Percentiles rank a stretch among this genome's conserved stretches.
Conservation (phyloP, 192 early-diverging fungal species). For the Martensiomyces pterosporus region DNA sequence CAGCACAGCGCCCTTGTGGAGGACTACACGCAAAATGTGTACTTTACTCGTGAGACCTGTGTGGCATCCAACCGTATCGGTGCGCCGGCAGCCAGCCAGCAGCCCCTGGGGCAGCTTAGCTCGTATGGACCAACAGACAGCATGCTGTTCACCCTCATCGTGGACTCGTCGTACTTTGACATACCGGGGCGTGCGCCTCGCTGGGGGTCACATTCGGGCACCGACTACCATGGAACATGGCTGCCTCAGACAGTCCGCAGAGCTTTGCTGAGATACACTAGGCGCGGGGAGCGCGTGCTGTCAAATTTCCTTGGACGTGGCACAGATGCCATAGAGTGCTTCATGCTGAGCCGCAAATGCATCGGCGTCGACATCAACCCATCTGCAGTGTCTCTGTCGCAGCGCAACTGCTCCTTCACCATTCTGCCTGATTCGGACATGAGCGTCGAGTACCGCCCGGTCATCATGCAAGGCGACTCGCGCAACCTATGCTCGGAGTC, state of each 20-base stretch:
- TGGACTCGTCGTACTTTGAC: conserved; percentile 85
- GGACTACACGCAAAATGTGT: conserved; percentile 42
- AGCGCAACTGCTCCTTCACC: conserved; percentile 82
- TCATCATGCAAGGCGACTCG: conserved; percentile 79
- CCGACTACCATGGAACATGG: conserved; percentile 94
- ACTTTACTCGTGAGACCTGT: conserved; percentile 51
- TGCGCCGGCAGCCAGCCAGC: conserved; percentile 27
- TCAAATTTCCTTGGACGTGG: conserved; percentile 93
- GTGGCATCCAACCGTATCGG: conserved; percentile 15
- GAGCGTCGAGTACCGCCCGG: conserved; percentile 74
- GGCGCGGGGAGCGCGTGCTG: conserved; percentile 70
- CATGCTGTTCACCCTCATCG: conserved; percentile 65
- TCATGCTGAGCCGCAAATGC: conserved; percentile 72
- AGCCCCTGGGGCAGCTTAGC: conserved; percentile 40
- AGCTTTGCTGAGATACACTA: conserved; percentile 71
- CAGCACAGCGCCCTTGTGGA: conserved; percentile 21
- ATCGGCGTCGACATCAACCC: conserved; percentile 89
- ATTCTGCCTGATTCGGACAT: conserved; percentile 59
- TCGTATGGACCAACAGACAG: conserved; percentile 48
- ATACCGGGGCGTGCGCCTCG: conserved; percentile 86
- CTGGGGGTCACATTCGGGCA: conserved; percentile 89
- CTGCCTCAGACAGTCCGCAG: conserved; percentile 85
- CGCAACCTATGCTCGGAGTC: conserved; percentile 54
- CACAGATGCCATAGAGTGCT: conserved; percentile 89
- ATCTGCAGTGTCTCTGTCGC: conserved; percentile 74